These are phyloP conservation scores for Gracilaria vermiculophylla DNA, from an alignment of 23 red algal species.

Conservation along the genomic window DNA sequence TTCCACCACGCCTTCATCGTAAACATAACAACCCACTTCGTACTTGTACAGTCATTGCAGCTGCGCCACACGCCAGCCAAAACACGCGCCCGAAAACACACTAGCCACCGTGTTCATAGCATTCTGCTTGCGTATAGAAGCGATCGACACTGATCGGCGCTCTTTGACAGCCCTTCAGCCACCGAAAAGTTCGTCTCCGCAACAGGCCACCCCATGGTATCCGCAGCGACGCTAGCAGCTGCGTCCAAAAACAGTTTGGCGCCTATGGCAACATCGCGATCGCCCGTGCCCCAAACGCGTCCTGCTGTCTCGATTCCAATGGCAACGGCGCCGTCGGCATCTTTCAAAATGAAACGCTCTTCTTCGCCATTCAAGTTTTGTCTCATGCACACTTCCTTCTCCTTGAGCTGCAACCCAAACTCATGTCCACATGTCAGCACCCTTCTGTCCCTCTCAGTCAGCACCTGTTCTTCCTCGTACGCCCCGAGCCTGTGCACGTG, in stretches of 20 bases:
- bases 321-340: conserved; percentile 38
- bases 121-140: conserved; percentile 20
- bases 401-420: conserved; percentile 22
- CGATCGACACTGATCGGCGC: conserved; percentile 36
- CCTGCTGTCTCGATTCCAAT: conserved; percentile 29
- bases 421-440: not conserved
- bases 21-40: not conserved
- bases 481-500: not conserved
- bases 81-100: no score
- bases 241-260: conserved; percentile 55
- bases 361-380: conserved; percentile 14
- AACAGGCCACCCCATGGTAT: conserved; percentile 46
- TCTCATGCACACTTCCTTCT: not conserved
- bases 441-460: conserved; percentile 37
- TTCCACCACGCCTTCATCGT: not conserved
- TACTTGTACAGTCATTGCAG: not conserved
- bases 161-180: conserved; percentile 26
- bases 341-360: conserved; percentile 11
- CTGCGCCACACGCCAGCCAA: no score
- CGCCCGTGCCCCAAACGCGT: not conserved
- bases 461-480: not conserved
- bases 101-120: no score
- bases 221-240: conserved; percentile 24
- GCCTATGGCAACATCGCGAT: conserved; percentile 45
- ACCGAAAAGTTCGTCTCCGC: conserved; percentile 60